Percentiles rank a stretch among this genome's conserved stretches.
These are phyloP conservation scores for Salix caprea DNA, from an alignment of 345 rosid genomes.

Conservation along the genomic window DNA sequence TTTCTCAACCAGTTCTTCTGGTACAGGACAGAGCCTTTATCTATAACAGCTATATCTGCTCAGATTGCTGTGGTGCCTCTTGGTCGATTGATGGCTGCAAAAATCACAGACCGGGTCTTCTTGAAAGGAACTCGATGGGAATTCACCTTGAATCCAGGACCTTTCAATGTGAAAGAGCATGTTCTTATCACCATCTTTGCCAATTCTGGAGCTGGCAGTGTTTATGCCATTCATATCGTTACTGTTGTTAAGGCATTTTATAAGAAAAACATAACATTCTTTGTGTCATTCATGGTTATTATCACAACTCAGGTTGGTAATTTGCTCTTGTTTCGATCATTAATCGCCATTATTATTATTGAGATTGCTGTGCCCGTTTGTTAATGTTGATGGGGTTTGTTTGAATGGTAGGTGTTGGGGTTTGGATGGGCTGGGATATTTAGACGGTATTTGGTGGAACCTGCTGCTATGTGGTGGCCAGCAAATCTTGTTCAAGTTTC, in stretches of 20 bases:
- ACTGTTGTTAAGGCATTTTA: slow-evolving; percentile 89
- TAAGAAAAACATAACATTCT: slow-evolving; percentile 69
- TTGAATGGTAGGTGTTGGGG: slow-evolving; percentile 84
- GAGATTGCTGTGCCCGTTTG: too few relatives aligned
- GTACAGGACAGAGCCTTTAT: slow-evolving; percentile 87
- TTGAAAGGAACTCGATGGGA: slow-evolving; percentile 64
- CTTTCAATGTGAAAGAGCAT: slow-evolving; percentile 94
- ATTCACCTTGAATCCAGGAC: slow-evolving; percentile 87
- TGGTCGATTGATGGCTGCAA: slow-evolving; percentile 85
- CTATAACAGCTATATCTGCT: slow-evolving; percentile 94
- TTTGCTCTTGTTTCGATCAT: too few relatives aligned
- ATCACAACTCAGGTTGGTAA: slow-evolving; percentile 76
- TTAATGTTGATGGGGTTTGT: not conserved
- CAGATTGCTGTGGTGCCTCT: slow-evolving; percentile 94
- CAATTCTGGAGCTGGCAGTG: slow-evolving; percentile 92
- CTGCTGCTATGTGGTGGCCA: slow-evolving; percentile 99
- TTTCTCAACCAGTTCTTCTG: slow-evolving; percentile 94
- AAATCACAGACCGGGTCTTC: slow-evolving; percentile 61
- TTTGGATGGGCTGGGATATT: slow-evolving; percentile 99
- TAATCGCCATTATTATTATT: too few relatives aligned
- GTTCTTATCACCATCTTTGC: slow-evolving; percentile 92
- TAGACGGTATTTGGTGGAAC: slow-evolving; percentile 83
- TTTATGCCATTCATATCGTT: slow-evolving; percentile 78
- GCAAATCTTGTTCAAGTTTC: slow-evolving; percentile 98
- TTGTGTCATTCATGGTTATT: slow-evolving; percentile 74